Percentiles rank a stretch among this genome's conserved stretches.
phyloP scores from a whole-genome alignment of 352 stramenopile genomes.

The Blastocystis sp. region DNA sequence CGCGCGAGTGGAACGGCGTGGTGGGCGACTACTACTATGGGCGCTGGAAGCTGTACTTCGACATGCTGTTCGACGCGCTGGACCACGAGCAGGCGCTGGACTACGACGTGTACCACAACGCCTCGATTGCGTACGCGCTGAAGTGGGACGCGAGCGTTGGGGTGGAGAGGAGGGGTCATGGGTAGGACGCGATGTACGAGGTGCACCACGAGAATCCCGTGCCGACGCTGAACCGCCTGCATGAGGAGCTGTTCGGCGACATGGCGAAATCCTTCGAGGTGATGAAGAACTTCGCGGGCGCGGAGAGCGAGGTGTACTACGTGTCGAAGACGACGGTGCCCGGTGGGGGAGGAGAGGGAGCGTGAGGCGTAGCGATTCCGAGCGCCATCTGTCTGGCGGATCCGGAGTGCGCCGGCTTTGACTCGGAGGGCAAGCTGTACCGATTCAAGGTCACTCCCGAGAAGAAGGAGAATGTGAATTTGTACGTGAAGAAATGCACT shows the following conservation, averaged over 20 bases:
- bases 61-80: not conserved
- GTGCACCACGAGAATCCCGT: not conserved
- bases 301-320: not conserved
- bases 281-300: not conserved
- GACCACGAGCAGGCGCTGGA: not conserved
- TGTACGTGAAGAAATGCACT: not conserved
- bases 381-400: not conserved
- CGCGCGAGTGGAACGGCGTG: not conserved
- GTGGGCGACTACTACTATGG: constrained; percentile 11
- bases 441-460: not conserved
- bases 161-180: not conserved
- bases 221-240: not conserved
- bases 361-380: not conserved
- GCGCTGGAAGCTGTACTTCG: not conserved
- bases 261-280: not conserved
- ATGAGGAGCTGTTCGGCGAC: not conserved
- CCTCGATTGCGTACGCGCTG: not conserved
- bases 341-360: not conserved
- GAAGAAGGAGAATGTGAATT: not conserved
- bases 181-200: not conserved
- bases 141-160: not conserved
- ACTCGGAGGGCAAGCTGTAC: not conserved
- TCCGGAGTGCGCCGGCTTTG: not conserved
- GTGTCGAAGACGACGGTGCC: not conserved
- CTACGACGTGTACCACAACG: not conserved